A percentile compares a stretch with the other conserved stretches of the same genome.
phyloP scores from a whole-genome alignment of 2,329 filamentous ascomycete species.

The Verticillium dahliae region DNA sequence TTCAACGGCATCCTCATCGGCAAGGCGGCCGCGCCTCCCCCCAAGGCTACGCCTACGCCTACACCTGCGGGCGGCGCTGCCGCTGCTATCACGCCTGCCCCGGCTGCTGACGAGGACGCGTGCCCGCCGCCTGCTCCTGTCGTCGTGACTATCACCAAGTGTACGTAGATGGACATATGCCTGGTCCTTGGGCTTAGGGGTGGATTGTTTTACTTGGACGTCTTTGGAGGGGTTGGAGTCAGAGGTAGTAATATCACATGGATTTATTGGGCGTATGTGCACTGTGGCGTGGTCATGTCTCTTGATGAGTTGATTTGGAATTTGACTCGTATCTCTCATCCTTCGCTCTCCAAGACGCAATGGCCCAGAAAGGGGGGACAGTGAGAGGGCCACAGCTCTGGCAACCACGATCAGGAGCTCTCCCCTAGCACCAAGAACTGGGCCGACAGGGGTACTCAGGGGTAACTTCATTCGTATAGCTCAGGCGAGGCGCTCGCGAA shows the following conservation, averaged over 20 bases:
- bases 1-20: conserved; percentile 15
- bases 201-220: neutral
- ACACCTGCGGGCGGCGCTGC: neutral
- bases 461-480: too few relatives aligned
- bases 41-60: neutral
- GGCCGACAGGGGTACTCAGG: too few relatives aligned
- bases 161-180: neutral
- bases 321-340: too few relatives aligned
- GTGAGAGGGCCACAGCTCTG: too few relatives aligned
- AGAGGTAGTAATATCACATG: neutral
- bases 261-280: too few relatives aligned
- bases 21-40: neutral
- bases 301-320: too few relatives aligned
- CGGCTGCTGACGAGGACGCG: neutral
- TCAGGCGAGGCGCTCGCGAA: too few relatives aligned
- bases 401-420: too few relatives aligned
- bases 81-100: neutral
- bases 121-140: neutral
- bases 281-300: too few relatives aligned
- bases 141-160: neutral
- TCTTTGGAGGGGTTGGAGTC: neutral
- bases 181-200: neutral
- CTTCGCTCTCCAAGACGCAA: too few relatives aligned
- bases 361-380: too few relatives aligned
- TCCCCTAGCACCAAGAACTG: too few relatives aligned